phyloP scores from a whole-genome alignment of 352 stramenopile genomes.

The Phytophthora uliginosa region DNA sequence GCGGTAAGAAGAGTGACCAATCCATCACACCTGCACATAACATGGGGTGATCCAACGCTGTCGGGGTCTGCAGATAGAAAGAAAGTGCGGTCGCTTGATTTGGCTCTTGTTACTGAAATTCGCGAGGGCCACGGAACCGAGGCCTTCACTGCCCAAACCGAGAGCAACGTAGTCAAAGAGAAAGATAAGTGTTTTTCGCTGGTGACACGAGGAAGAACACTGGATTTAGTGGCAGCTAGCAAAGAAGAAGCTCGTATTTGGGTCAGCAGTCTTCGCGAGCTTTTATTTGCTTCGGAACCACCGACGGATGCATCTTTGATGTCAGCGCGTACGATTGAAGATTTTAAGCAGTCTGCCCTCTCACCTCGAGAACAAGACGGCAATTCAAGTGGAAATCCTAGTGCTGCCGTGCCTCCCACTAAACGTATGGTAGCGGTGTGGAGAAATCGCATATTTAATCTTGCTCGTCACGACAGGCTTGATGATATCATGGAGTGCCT shows the following conservation, averaged over 20 bases:
- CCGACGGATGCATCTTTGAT: slow-evolving; percentile 14
- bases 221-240: slow-evolving; percentile 82
- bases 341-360: slow-evolving; percentile 58
- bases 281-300: slow-evolving; percentile 42
- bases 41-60: slow-evolving; percentile 75
- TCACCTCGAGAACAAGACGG: slow-evolving; percentile 26
- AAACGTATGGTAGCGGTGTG: slow-evolving; percentile 62
- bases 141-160: slow-evolving; percentile 66
- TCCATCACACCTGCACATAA: slow-evolving; percentile 55
- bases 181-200: slow-evolving; percentile 80
- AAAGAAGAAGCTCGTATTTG: slow-evolving; percentile 84
- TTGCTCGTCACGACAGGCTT: slow-evolving; percentile 51
- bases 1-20: slow-evolving; percentile 35
- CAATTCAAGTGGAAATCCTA: slow-evolving; percentile 11
- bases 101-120: slow-evolving; percentile 66
- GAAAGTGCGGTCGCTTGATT: slow-evolving; percentile 43
- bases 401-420: slow-evolving; percentile 19
- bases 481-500: slow-evolving; percentile 60
- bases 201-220: slow-evolving; percentile 59
- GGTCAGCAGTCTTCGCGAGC: slow-evolving; percentile 52
- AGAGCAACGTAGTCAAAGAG: slow-evolving; percentile 53
- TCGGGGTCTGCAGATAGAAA: slow-evolving; percentile 45
- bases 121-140: slow-evolving; percentile 65
- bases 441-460: slow-evolving; percentile 71
- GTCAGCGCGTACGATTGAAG: slow-evolving; percentile 56